Evolutionary conservation across 495 filamentous ascomycete genomes (phyloP), one percentile per base, ranked within the genome.

Genomic region (Neurospora sp.): DNA sequence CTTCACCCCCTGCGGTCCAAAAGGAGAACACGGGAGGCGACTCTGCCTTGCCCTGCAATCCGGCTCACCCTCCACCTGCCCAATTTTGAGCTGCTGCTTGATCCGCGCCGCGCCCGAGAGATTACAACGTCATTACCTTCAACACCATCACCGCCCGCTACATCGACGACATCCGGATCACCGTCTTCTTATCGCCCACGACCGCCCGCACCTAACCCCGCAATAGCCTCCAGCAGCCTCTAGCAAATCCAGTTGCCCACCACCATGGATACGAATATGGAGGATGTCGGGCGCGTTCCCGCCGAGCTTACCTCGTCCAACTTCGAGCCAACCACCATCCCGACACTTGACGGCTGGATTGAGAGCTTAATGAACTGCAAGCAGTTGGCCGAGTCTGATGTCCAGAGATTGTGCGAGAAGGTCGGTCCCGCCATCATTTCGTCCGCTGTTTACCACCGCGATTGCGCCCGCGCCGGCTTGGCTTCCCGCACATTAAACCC

Each of bases 311-410:
- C 93, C 78, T 87, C 91, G 71, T 89, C 92, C 75, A 85, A 88
- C 31, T 87, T 89, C 69, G 96, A 98, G 82, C 90, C 96, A 11
- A 88, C 93, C 40, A 92, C 94, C 73, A 96, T 97, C 84, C 91
- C 94, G 42, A 96, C 94, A 42, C 85, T 98, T 45, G 96, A 99
- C 83, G 94, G 95, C 76, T 99, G 96, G 96, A 99, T 99, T 81
- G 94, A 97, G 86, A 96, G 88, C 84, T 85, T 99, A 85, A 99
- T 99, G 96, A 91, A 85, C 81, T 99, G 96, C 90, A 99, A 99
- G 84, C 96, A 98, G 87, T 87, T 99, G 83, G 89, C 92, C 71
- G 96, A 99, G 87, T 86, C 88, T 38, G 96, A 99, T 83, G 96
- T 99, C 73, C 94, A 97, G 83, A 91, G 94, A 79, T 88, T 99